Base-by-base conservation (phyloP, 805 yeast genomes). In the Teunomyces funiuensis region DNA sequence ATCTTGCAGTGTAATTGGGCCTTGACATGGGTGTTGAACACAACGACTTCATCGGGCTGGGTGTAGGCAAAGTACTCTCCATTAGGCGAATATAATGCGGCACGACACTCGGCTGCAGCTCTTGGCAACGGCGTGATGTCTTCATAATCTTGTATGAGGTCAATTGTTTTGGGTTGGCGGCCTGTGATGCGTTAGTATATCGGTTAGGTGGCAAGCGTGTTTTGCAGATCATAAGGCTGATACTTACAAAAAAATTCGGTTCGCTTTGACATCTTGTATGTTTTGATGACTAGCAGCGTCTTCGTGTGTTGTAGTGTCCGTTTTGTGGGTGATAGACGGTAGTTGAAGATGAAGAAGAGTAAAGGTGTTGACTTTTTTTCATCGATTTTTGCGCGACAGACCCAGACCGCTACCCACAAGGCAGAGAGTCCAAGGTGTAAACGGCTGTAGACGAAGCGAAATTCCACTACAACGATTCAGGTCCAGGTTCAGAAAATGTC, bases 51-150 rank as follows among this genome's bases (percentile, higher is more conserved):
- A 18, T 69, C 63, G 18, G 85, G 86, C 57, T 82, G 85, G 13
- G 91, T 77, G 63, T 77, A 87, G 17, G 89, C 90, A 59, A 87
- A 83, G 41, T 68, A 73, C 34, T 69, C 55, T 20, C 95, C 95
- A 53, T 80, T 73, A 36, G 85, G 73, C 16, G 90, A 79, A 60
- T 87, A 86, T 34, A 69, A 64, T 28, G 90, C 77, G 34, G 76
- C 71, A 49, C 88, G 79, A 43, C 84, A 80, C 47, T 82, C 84
- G 36, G 46, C 60, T 11, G 55, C 42, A 15, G 74, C 67, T 43
- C 58, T 64, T 28, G 68, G 63, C 40, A 54, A 54, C 14, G 68
- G 54, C 23, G 68, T 58, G 43, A 69, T 54, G 37, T 65, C 69
- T 44, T 60, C 60, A 42, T 57, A 68, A 47, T 67, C 66, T 20